A percentile compares a stretch with the other conserved stretches of the same genome.
These are phyloP conservation scores for Kluyveromyces dobzhanskii DNA, from an alignment of 805 yeast species.

Conservation along the genomic window DNA sequence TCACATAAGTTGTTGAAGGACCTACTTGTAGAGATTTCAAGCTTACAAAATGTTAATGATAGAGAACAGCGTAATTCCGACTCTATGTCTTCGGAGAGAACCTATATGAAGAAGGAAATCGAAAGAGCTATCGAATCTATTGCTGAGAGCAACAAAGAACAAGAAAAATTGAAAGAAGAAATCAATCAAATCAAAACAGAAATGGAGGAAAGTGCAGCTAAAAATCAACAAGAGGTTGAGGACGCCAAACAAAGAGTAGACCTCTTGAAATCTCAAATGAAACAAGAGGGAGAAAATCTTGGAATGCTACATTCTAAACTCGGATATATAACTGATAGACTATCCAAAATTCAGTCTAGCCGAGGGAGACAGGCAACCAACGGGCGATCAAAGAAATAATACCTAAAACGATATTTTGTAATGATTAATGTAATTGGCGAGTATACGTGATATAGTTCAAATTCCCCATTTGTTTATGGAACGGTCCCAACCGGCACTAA, in stretches of 20 bases:
- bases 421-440: not conserved
- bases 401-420: not conserved
- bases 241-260: conserved; percentile 10
- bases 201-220: conserved; percentile 9
- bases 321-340: conserved; percentile 11
- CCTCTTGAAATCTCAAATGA: conserved; percentile 8
- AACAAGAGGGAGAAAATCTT: conserved; percentile 9
- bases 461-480: conserved; percentile 55
- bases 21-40: conserved; percentile 29
- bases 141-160: conserved; percentile 33
- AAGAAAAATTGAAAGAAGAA: conserved; percentile 13
- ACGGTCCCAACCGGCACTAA: conserved; percentile 80
- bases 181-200: conserved; percentile 10
- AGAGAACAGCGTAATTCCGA: conserved; percentile 37
- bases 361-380: conserved; percentile 6
- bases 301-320: conserved; percentile 13
- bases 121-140: conserved; percentile 44
- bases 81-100: conserved; percentile 47
- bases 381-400: conserved; percentile 7
- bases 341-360: conserved; percentile 17
- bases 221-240: conserved; percentile 5
- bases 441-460: conserved; percentile 1
- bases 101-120: conserved; percentile 55
- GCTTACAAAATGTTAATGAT: conserved; percentile 38
- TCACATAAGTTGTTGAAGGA: conserved; percentile 10